Evolutionary conservation across 1,284 basidiomycete genomes (phyloP), one percentile per base, ranked within the genome.

Genomic region (Anthracocystis panici-leucophaei): DNA sequence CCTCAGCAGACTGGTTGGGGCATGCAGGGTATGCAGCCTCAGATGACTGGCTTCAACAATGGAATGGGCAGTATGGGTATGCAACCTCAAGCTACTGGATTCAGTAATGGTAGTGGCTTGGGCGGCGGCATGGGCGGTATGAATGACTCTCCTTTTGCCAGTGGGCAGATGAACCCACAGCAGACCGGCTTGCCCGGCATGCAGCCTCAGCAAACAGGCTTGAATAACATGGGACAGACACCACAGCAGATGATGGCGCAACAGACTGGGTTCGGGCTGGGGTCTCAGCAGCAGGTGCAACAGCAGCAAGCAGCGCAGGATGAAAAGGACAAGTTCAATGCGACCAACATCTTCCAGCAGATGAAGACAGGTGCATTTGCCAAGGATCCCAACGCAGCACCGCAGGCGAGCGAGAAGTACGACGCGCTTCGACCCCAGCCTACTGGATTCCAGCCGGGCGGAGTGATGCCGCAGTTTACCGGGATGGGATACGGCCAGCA

Each of bases 351-450:
- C 56, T 82, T 82, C 78, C 75, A 80, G 67, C 80, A 82, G 69
- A 82, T 82, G 80, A 82, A 82, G 65, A 75, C 79, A 41, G 80
- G 80, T 2, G 52, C 67, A 18, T 79, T 82, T 55, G 77, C 66
- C 41, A 75, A 77, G 52, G 78, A 80, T 50, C 57, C 80, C 31
- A 78, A 75, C 33, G 31, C 64, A 6, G 70, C 70, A 46, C 75
- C 80, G 16, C 80, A 82, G 65, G 44, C 68, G 65, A 79, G 75
- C 55, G 80, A 78, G 35, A 83, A 79, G 69, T 85, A 85, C 68
- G 83, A 85, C 51, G 79, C 83, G 12, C 62, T 85, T 42, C 75
- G 82, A 31, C 82, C 83, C 3, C 84, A 85, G 62, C 82, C 84
- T 10, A 85, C 83, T 3, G 82, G 83, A 9, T 85, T 83, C 74